These are phyloP conservation scores for Penicillium lagena DNA, from an alignment of 495 filamentous ascomycete species.

Conservation along the genomic window DNA sequence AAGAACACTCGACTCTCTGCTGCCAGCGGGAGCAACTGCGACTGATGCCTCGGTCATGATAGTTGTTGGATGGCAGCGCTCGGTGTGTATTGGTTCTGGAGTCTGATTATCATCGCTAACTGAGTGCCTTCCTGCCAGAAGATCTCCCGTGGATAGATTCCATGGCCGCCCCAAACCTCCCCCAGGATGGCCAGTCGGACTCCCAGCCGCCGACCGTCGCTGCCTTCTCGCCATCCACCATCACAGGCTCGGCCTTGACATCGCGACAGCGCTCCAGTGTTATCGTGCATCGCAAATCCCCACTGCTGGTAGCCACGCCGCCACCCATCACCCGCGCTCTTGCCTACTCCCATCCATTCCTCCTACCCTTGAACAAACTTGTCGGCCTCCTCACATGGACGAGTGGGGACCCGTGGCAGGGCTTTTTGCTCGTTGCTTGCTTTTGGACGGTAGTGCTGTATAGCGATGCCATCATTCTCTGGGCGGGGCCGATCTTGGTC, in stretches of 20 bases:
- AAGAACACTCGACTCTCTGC: conserved; percentile 1
- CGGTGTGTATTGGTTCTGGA: conserved; percentile 33
- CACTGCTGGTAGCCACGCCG: conserved; percentile 85
- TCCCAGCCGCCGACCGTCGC: conserved; percentile 67
- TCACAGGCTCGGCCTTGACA: conserved; percentile 59
- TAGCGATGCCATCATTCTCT: conserved; percentile 71
- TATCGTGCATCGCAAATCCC: conserved; percentile 93
- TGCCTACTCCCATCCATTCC: conserved; percentile 89
- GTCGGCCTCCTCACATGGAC: conserved; percentile 89
- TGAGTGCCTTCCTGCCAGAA: conserved; percentile 19
- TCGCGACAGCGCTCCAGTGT: conserved; percentile 80
- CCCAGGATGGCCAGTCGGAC: conserved; percentile 35
- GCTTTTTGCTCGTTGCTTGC: conserved; percentile 74
- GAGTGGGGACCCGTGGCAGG: conserved; percentile 89
- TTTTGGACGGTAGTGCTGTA: conserved; percentile 88
- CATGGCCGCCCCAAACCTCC: conserved; percentile 42
- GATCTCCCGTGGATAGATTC: conserved; percentile 61
- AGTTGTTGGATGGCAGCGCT: conserved; percentile 58
- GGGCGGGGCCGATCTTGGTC: conserved; percentile 75
- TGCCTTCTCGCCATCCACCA: conserved; percentile 77
- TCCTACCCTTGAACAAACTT: conserved; percentile 77
- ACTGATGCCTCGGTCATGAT: conserved; percentile 18
- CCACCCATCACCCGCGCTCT: conserved; percentile 88
- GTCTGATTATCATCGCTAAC: neutral
- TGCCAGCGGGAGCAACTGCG: too few species aligned